phyloP scores from a whole-genome alignment of 352 stramenopile genomes.

The Achlya hypogyna region DNA sequence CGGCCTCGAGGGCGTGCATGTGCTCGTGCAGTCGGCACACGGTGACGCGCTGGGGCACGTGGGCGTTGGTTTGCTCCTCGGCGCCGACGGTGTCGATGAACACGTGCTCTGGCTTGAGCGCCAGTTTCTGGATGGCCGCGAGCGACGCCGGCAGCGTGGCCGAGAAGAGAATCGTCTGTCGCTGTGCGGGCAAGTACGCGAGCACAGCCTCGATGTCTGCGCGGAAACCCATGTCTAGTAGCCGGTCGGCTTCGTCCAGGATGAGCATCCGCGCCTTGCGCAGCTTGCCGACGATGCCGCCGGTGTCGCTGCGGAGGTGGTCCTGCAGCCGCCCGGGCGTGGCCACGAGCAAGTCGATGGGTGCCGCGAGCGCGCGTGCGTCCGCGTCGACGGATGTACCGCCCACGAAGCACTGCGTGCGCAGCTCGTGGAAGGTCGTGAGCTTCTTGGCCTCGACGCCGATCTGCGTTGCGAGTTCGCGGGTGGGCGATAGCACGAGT shows the following conservation, averaged over 20 bases:
- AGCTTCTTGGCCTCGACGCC: slow-evolving; percentile 81
- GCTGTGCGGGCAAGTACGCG: slow-evolving; percentile 23
- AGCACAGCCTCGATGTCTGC: slow-evolving; percentile 88
- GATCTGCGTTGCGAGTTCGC: slow-evolving; percentile 89
- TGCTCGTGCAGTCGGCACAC: slow-evolving; percentile 61
- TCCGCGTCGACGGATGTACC: slow-evolving; percentile 86
- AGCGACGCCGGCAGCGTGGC: slow-evolving; percentile 88
- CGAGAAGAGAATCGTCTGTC: slow-evolving; percentile 95
- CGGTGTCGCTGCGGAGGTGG: slow-evolving; percentile 90
- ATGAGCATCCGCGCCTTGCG: slow-evolving; percentile 45
- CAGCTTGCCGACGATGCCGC: slow-evolving; percentile 54
- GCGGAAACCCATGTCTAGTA: slow-evolving; percentile 94
- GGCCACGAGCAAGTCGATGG: slow-evolving; percentile 91
- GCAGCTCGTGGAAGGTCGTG: slow-evolving; percentile 70
- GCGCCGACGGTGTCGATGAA: slow-evolving; percentile 92
- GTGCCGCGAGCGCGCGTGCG: slow-evolving; percentile 27
- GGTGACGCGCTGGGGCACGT: slow-evolving; percentile 81
- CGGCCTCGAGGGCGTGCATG: slow-evolving; percentile 52
- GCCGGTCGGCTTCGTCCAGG: slow-evolving; percentile 94
- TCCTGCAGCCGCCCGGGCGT: slow-evolving; percentile 94
- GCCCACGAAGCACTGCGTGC: slow-evolving; percentile 64
- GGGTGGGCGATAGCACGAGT: slow-evolving; percentile 85
- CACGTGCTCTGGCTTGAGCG: slow-evolving; percentile 75
- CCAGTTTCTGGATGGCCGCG: slow-evolving; percentile 78
- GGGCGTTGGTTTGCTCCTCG: slow-evolving; percentile 83